Evolutionary conservation across 768 basidiomycete species (phyloP).

Genomic region (Obba rivulosa): DNA sequence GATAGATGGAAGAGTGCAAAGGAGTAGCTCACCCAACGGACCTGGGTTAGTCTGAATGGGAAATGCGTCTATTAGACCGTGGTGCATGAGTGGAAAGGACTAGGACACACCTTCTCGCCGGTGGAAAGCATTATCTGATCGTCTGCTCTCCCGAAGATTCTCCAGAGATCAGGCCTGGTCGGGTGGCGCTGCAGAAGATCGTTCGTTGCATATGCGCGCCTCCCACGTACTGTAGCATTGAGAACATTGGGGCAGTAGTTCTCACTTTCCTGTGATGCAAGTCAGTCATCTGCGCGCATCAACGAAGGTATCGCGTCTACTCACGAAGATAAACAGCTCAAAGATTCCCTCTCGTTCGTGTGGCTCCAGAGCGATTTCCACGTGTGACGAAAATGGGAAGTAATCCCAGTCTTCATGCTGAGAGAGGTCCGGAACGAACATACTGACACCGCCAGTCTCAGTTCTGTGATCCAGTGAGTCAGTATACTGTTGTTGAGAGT

Average conservation of each 20-base stretch:
- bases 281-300: background rate
- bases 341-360: constrained; percentile 10
- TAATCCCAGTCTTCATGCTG: constrained; percentile 18
- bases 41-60: constrained; percentile 31
- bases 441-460: constrained; percentile 10
- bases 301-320: background rate
- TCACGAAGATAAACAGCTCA: constrained; percentile 3
- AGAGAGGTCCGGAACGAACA: constrained; percentile 7
- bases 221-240: constrained; percentile 28
- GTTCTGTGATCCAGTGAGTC: constrained; percentile 3
- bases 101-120: constrained; percentile 32
- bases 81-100: background rate
- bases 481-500: background rate
- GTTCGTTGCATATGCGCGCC: constrained; percentile 31
- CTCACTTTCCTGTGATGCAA: background rate
- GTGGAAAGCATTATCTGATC: constrained; percentile 41
- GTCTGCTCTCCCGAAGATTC: constrained; percentile 36
- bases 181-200: constrained; percentile 40
- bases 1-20: too few relatives aligned
- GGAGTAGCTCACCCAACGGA: constrained; percentile 25
- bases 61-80: too few relatives aligned
- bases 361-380: constrained; percentile 7
- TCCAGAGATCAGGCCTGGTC: constrained; percentile 29
- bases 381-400: constrained; percentile 16
- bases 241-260: constrained; percentile 15